A percentile compares a stretch with the other conserved stretches of the same genome.
Evolutionary conservation across 208 protist genomes (phyloP).

Genomic region (Wallacemonas rigidus): DNA sequence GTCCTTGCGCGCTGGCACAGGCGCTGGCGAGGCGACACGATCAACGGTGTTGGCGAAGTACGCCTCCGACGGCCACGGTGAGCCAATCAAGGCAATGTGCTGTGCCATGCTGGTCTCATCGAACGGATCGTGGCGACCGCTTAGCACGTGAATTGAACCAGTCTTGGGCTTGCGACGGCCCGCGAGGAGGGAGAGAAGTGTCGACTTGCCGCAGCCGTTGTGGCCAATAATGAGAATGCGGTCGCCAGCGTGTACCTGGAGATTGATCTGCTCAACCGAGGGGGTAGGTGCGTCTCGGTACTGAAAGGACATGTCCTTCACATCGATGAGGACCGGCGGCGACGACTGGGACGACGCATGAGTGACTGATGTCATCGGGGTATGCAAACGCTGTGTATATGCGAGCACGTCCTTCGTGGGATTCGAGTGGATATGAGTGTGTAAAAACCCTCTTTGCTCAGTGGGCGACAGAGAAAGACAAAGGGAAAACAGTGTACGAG

Average conservation of each 20-base stretch:
- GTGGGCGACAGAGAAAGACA: too few relatives aligned
- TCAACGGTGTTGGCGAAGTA: conserved; percentile 80
- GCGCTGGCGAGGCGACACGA: conserved; percentile 48
- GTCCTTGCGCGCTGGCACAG: conserved; percentile 28
- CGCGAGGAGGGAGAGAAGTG: conserved; percentile 91
- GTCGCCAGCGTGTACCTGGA: conserved; percentile 50
- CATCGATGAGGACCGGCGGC: conserved; percentile 27
- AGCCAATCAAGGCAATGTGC: conserved; percentile 57
- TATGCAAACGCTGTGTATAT: neutral
- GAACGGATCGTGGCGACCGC: conserved; percentile 57
- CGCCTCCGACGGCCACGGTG: conserved; percentile 72
- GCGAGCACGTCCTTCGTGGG: too few relatives aligned
- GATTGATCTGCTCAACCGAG: conserved; percentile 29
- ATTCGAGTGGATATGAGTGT: too few relatives aligned
- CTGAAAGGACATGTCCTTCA: conserved; percentile 40
- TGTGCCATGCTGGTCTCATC: conserved; percentile 71
- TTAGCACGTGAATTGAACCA: conserved; percentile 64
- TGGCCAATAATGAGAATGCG: conserved; percentile 94
- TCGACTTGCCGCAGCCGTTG: conserved; percentile 97
- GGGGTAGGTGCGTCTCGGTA: conserved; percentile 37
- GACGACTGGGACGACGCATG: too few relatives aligned
- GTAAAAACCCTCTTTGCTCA: too few relatives aligned
- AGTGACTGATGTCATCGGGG: too few relatives aligned
- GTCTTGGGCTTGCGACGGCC: conserved; percentile 68
- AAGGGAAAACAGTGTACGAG: too few relatives aligned